Conservation (phyloP, 257 asterid genomes). For the Solanum piurae region DNA sequence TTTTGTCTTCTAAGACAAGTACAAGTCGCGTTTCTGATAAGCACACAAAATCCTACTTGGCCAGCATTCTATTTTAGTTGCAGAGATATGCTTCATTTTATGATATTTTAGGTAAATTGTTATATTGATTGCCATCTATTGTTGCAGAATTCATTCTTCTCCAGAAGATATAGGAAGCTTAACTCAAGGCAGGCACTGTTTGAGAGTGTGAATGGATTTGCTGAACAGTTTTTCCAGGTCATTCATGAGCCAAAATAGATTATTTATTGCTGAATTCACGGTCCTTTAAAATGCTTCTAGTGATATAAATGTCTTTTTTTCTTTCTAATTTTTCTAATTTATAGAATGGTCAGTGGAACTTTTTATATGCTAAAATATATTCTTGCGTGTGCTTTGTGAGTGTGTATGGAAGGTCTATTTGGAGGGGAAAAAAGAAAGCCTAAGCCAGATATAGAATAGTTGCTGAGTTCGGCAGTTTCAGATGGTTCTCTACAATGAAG, state of each 20-base stretch:
- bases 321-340: neutral
- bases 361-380: neutral
- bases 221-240: constrained; percentile 75
- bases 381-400: neutral
- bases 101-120: neutral
- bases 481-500: neutral
- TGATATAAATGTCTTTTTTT: neutral
- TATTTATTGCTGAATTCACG: neutral
- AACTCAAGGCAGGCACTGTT: constrained; percentile 31
- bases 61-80: neutral
- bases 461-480: neutral
- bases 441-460: neutral
- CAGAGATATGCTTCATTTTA: neutral
- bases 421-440: neutral
- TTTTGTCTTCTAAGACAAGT: neutral
- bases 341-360: neutral
- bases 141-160: constrained; percentile 39
- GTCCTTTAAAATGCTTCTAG: neutral
- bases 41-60: neutral
- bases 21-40: neutral
- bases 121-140: neutral
- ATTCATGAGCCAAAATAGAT: neutral
- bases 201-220: constrained; percentile 50
- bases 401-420: neutral
- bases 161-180: constrained; percentile 39